Evolutionary conservation across 2,329 filamentous ascomycete genomes (phyloP).

Genomic region (Setomelanomma holmii): DNA sequence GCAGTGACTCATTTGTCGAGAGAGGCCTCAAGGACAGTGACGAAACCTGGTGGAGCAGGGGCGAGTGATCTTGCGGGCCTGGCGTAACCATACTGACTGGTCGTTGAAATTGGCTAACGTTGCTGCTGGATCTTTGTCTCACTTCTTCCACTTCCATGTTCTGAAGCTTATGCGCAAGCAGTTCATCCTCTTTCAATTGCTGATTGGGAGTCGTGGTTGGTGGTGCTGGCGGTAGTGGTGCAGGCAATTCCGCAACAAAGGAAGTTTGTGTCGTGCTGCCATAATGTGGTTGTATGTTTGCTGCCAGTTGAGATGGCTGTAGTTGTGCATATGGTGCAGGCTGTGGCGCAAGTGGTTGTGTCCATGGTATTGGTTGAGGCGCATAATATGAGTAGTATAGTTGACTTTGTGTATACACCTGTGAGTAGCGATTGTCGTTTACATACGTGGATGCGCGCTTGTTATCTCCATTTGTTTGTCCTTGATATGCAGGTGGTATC

Average conservation of each 20-base stretch:
- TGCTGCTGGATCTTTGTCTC: conserved; percentile 28
- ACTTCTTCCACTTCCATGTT: conserved; percentile 37
- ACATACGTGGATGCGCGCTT: conserved; percentile 9
- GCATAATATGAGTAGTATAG: conserved; percentile 7
- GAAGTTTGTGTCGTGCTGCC: conserved; percentile 10
- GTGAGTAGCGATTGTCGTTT: conserved; percentile 17
- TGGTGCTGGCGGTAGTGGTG: conserved; percentile 34
- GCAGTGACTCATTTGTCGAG: conserved; percentile 7
- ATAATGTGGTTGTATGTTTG: conserved; percentile 33
- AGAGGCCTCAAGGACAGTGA: conserved; percentile 13
- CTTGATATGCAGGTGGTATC: conserved; percentile 3
- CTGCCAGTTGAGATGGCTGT: no score
- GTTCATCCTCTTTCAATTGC: conserved; percentile 40
- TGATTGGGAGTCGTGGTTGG: conserved; percentile 34
- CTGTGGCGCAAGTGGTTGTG: no score
- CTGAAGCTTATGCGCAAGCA: conserved; percentile 36
- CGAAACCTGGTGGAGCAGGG: conserved; percentile 20
- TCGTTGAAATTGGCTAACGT: conserved; percentile 19
- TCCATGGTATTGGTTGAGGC: conserved; percentile 10
- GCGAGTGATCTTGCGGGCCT: conserved; percentile 9
- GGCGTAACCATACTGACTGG: conserved; percentile 19
- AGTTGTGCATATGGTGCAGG: no score
- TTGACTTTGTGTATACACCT: conserved; percentile 6
- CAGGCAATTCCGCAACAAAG: conserved; percentile 38
- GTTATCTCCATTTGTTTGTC: conserved; percentile 15